Evolutionary conservation across 2,329 filamentous ascomycete species (phyloP).

Genomic region (Pseudocercospora fuligena): DNA sequence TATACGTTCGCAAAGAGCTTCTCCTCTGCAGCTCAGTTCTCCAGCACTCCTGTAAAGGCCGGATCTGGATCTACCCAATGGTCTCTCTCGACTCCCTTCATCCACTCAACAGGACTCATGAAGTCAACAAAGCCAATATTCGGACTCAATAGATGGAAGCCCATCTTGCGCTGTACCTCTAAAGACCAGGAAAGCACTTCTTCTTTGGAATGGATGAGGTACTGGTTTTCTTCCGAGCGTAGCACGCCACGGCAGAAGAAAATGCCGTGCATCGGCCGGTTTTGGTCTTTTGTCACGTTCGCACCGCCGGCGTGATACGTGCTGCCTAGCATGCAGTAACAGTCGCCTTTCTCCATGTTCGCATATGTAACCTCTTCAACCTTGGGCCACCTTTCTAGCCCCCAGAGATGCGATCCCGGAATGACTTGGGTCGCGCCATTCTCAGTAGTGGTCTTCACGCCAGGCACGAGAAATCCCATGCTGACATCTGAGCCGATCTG

Average conservation of each 20-base stretch:
- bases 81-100: constrained; percentile 6
- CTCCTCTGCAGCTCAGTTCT: background rate
- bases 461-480: constrained; percentile 5
- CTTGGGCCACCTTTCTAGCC: constrained; percentile 4
- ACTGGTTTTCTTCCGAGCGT: constrained; percentile 7
- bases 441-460: constrained; percentile 4
- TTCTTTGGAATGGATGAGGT: constrained; percentile 3
- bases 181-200: constrained; percentile 3
- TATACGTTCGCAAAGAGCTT: background rate
- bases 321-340: constrained; percentile 1
- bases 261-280: constrained; percentile 4
- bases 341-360: constrained; percentile 6
- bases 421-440: constrained; percentile 12
- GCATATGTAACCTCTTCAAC: constrained; percentile 9
- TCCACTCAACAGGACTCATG: constrained; percentile 11
- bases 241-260: background rate
- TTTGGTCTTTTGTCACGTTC: background rate
- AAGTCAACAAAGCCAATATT: constrained; percentile 13
- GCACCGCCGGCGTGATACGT: constrained; percentile 7
- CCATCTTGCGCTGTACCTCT: constrained; percentile 7
- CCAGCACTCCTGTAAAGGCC: constrained; percentile 1
- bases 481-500: background rate
- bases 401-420: constrained; percentile 5
- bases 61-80: constrained; percentile 12
- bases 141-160: constrained; percentile 1